Base-by-base conservation (phyloP, 2,329 filamentous ascomycete species). In the Teratosphaeria epicoccoides region DNA sequence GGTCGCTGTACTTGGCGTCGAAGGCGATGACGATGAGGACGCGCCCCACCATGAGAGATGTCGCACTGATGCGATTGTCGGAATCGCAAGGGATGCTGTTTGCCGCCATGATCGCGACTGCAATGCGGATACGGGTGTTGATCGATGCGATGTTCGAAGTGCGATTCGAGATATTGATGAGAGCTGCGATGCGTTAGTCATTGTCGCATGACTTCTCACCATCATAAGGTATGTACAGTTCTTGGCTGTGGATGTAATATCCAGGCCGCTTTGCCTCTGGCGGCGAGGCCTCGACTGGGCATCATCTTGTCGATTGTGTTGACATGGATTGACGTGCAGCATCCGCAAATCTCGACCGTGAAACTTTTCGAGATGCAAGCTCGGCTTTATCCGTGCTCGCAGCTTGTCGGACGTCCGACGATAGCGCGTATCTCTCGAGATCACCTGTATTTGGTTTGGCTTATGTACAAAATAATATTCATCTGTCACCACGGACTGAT, bases 231-330 rank as follows among this genome's bases (percentile, higher is more conserved):
- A 23, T n/a, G 29, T 46, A 46, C 44, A 46, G 23, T 46, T 46
- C 44, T 24, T 7, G 17, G 33, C n/a, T 40, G 33, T 20, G 20
- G n/a, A 6, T 6, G 14, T 17, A 7, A 2, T 9, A 40, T 14
- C n/a, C n/a, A 17, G 20, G 62, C 55, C 45, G 58, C 49, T 47
- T 55, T 50, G 53, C 59, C 57, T 49, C 55, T 52, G 52, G 64
- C 63, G 55, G 68, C 62, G 61, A 73, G 60, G 57, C 72, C 73
- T 70, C 72, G 72, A 63, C 71, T 74, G 59, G 72, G 71, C 66
- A 75, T 69, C 73, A 75, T 75, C 49, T 49, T 60, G 54, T 47
- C 43, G 44, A 20, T 40, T 22, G 29, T 37, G 22, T 20, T 44
- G 33, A 23, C 24, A 33, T 46, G 23, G 43, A 17, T 46, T 12